Evolutionary conservation across 805 yeast genomes (phyloP).

Genomic region (Cyberlindnera galapagoensis): DNA sequence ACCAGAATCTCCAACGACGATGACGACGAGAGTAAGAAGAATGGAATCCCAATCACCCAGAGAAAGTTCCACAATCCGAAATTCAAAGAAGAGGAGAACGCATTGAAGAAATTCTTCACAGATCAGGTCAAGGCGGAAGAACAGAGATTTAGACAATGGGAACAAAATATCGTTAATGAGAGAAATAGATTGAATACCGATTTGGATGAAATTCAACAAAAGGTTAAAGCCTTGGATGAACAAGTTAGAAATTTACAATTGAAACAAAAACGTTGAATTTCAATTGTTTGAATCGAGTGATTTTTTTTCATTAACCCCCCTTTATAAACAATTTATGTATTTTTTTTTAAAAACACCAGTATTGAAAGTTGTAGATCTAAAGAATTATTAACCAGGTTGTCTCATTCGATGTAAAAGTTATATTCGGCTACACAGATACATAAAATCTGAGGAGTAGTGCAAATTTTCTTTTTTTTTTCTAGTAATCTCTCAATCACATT

Average conservation of each 20-base stretch:
- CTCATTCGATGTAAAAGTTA: too few species aligned
- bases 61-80: slow-evolving; percentile 73
- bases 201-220: slow-evolving; percentile 79
- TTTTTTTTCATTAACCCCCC: not conserved
- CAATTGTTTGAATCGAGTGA: too few species aligned
- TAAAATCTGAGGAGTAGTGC: too few species aligned
- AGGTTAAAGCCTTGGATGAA: slow-evolving; percentile 68
- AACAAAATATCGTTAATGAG: slow-evolving; percentile 90
- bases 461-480: too few species aligned
- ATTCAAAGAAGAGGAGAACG: slow-evolving; percentile 94
- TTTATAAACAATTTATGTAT: not conserved
- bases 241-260: slow-evolving; percentile 59
- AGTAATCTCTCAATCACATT: too few species aligned
- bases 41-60: slow-evolving; percentile 36
- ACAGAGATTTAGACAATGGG: slow-evolving; percentile 98
- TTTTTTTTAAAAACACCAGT: not conserved
- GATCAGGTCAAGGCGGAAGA: slow-evolving; percentile 97
- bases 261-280: slow-evolving; percentile 35
- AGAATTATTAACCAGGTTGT: too few species aligned
- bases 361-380: too few species aligned
- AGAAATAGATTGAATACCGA: slow-evolving; percentile 92
- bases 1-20: slow-evolving; percentile 53
- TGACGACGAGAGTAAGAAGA: slow-evolving; percentile 25
- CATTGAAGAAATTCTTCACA: slow-evolving; percentile 87
- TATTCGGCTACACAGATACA: too few species aligned